A percentile compares a stretch with the other conserved stretches of the same genome.
These are phyloP conservation scores for Termitomyces heimii DNA, from an alignment of 768 basidiomycete genomes.

Conservation along the genomic window DNA sequence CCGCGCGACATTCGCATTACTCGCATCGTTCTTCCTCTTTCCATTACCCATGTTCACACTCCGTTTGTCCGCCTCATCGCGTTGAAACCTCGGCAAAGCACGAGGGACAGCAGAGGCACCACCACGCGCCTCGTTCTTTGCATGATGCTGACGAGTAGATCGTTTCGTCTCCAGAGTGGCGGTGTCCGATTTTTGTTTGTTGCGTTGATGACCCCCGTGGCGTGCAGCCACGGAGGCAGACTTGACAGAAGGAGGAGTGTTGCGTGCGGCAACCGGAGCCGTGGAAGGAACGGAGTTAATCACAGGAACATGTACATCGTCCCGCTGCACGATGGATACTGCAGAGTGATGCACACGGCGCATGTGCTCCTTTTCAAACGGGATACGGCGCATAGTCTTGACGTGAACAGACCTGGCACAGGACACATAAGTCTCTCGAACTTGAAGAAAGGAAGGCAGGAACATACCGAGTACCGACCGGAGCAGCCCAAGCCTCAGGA, in stretches of 20 bases:
- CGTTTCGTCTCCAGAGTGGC: neutral
- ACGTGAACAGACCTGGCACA: constrained; percentile 1
- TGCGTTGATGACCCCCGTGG: neutral
- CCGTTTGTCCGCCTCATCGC: neutral
- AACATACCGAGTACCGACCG: constrained; percentile 10
- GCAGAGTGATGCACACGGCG: constrained; percentile 9
- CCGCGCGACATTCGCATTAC: neutral
- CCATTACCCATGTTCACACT: neutral
- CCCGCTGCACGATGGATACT: neutral
- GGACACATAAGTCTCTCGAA: neutral
- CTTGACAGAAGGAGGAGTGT: neutral
- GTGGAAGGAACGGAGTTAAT: neutral
- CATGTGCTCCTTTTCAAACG: neutral
- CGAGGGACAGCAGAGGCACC: neutral
- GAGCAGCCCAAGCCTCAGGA: constrained; percentile 8
- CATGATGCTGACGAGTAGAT: neutral
- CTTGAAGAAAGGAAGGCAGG: neutral
- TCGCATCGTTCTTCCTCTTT: neutral
- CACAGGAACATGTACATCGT: neutral
- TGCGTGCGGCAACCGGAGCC: neutral
- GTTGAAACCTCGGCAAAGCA: constrained; percentile 5
- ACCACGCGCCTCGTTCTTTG: constrained; percentile 3
- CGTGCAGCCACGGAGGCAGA: neutral
- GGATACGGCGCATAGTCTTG: constrained; percentile 7
- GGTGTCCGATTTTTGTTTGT: neutral